phyloP scores from a whole-genome alignment of 2,329 filamentous ascomycete genomes.

The Fusarium newnesense region DNA sequence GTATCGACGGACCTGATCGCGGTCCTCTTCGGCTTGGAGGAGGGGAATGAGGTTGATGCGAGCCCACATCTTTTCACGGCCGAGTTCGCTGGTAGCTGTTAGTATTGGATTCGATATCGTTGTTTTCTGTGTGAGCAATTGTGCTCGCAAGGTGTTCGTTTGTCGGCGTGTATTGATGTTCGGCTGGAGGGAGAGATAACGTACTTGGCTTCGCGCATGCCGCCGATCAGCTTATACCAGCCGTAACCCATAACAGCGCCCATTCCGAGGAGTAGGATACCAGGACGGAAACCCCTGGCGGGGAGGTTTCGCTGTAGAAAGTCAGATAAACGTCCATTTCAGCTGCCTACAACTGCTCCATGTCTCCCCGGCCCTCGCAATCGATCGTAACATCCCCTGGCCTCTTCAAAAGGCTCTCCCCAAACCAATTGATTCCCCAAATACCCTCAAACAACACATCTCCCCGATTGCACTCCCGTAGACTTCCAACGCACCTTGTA shows the following conservation, averaged over 20 bases:
- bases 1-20: slow-evolving; percentile 89
- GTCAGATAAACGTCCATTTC: slow-evolving; percentile 8
- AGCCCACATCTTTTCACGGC: slow-evolving; percentile 97
- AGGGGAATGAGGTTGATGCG: slow-evolving; percentile 94
- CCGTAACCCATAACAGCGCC: slow-evolving; percentile 86
- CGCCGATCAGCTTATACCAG: slow-evolving; percentile 86
- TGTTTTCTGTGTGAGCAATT: too few species aligned
- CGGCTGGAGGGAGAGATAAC: slow-evolving; percentile 46
- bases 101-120: not conserved
- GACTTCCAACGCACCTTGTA: slow-evolving; percentile 79
- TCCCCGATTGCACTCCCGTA: not conserved
- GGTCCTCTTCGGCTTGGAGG: slow-evolving; percentile 95
- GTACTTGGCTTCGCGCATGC: slow-evolving; percentile 92
- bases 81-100: slow-evolving; percentile 76
- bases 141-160: not conserved
- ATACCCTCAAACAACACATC: not conserved
- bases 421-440: not conserved
- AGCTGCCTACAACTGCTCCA: not conserved
- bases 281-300: slow-evolving; percentile 87
- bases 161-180: not conserved
- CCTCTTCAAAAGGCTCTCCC: not conserved
- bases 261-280: slow-evolving; percentile 79
- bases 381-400: fast-evolving
- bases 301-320: slow-evolving; percentile 87
- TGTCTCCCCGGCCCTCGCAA: not conserved